phyloP scores from a whole-genome alignment of 1,139 yeast genomes.

The Pichia inconspicua region DNA sequence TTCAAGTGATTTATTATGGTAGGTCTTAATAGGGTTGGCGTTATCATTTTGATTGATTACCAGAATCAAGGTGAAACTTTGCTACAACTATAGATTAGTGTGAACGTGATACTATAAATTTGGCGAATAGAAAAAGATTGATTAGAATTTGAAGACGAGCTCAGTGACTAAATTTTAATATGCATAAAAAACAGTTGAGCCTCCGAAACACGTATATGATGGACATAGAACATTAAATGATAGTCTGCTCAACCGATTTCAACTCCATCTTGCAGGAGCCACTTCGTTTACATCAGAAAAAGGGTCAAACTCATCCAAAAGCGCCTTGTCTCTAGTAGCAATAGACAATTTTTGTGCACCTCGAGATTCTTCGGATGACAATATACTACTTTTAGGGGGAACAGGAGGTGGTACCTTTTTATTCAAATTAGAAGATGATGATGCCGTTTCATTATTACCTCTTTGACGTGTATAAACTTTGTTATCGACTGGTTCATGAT shows the following conservation, averaged over 20 bases:
- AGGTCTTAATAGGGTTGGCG: conserved; percentile 7
- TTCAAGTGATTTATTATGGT: conserved; percentile 1
- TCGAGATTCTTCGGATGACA: background rate
- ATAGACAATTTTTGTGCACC: background rate
- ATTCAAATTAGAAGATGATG: background rate
- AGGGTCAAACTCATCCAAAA: conserved; percentile 13
- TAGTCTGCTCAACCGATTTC: background rate
- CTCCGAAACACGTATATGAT: too few relatives aligned
- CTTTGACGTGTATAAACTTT: background rate
- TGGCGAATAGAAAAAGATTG: background rate
- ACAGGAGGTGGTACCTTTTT: conserved; percentile 17
- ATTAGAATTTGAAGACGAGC: background rate
- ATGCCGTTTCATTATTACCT: background rate
- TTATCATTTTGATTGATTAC: conserved; percentile 1
- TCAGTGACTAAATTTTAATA: background rate
- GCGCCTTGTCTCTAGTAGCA: background rate
- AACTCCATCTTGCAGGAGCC: conserved; percentile 13
- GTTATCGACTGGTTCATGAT: conserved; percentile 19
- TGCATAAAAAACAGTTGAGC: background rate
- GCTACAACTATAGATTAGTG: too few relatives aligned
- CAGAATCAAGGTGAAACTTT: too few relatives aligned
- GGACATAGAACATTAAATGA: too few relatives aligned
- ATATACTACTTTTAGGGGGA: conserved; percentile 12
- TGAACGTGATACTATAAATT: background rate
- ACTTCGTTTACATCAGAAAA: conserved; percentile 18